Base-by-base conservation (phyloP, 768 basidiomycete genomes). In the Boletus barrowsii region DNA sequence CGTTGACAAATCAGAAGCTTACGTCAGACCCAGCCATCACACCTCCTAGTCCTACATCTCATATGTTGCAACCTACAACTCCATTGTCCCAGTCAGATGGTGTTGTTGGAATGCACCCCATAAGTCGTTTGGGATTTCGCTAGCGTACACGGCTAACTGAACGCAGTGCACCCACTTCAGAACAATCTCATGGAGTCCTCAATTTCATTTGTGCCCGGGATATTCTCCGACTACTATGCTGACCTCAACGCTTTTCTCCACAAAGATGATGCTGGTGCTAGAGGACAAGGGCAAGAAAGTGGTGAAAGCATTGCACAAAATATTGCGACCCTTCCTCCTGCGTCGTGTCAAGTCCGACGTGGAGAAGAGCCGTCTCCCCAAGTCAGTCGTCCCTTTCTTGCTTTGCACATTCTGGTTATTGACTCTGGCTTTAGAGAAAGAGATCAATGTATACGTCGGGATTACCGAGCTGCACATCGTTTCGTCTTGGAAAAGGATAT, bases 141-240 rank as follows among this genome's bases (percentile, higher is more conserved):
- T n/a, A n/a, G n/a, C n/a, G n/a, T n/a, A n/a, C n/a, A n/a, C n/a
- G n/a, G n/a, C n/a, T n/a, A n/a, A n/a, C n/a, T n/a, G n/a, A n/a
- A n/a, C n/a, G n/a, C n/a, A n/a, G n/a, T n/a, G n/a, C n/a, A n/a
- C 5, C 96, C 96, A 1, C 75, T 98, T 42, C 96, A 97, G 73
- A 99, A 99, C 74, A 98, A 89, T 71, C 70, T 99, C 68, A 95
- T 98, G 71, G 96, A 98, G 76, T 92, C 42, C 77, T 94, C 52
- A 98, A 97, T 65, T 99, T 99, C 69, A 95, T 98, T 43, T 92
- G 94, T 49, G n/a, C 95, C 97, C 0, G 96, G 97, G 72, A 93
- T 96, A 60, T 97, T 95, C 68, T 90, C 90, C 20, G 84, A n/a
- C n/a, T n/a, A 91, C 56, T 93, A 94, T 56, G 81, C 81, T 55